Conservation (phyloP, 2,329 filamentous ascomycete genomes). For the Gaeumannomyces sp. region DNA sequence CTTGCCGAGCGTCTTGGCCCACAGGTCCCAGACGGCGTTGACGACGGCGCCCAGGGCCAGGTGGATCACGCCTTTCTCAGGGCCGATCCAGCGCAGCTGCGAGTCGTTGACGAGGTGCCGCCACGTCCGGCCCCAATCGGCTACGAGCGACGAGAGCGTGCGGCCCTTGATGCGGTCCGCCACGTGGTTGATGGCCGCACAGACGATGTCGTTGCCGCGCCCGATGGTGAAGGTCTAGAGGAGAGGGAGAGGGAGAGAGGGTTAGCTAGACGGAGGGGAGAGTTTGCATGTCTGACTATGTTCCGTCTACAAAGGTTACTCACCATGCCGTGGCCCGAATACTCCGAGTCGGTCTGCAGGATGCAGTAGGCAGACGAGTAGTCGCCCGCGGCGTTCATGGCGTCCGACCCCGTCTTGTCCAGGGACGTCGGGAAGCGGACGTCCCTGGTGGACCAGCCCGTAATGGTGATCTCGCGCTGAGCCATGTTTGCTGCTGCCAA, state of each 20-base stretch:
- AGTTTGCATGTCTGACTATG: not conserved
- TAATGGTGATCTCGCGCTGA: conserved; percentile 59
- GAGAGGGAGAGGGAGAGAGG: not conserved
- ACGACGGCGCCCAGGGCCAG: conserved; percentile 83
- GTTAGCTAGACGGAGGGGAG: not conserved
- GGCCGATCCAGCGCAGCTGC: conserved; percentile 88
- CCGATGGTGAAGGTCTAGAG: conserved; percentile 70
- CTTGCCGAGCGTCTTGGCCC: conserved; percentile 80
- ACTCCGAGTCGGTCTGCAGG: conserved; percentile 68
- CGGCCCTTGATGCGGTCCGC: conserved; percentile 69
- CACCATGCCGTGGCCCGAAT: conserved; percentile 74
- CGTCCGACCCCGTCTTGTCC: conserved; percentile 93
- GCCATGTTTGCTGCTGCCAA: not conserved
- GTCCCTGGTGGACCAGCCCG: conserved; percentile 64
- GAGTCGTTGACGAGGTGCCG: conserved; percentile 85
- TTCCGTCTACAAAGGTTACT: conserved; percentile 13
- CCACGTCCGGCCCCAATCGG: conserved; percentile 84
- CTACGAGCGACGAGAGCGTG: conserved; percentile 69
- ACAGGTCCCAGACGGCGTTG: conserved; percentile 93
- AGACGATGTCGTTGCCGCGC: conserved; percentile 89
- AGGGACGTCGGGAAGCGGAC: conserved; percentile 85
- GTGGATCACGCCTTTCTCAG: conserved; percentile 91
- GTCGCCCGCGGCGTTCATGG: conserved; percentile 91
- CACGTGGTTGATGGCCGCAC: conserved; percentile 72
- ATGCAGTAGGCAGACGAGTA: conserved; percentile 96